A percentile compares a stretch with the other conserved stretches of the same genome.
Conservation (phyloP, 352 stramenopile species). For the Halophytophthora polymorphica region DNA sequence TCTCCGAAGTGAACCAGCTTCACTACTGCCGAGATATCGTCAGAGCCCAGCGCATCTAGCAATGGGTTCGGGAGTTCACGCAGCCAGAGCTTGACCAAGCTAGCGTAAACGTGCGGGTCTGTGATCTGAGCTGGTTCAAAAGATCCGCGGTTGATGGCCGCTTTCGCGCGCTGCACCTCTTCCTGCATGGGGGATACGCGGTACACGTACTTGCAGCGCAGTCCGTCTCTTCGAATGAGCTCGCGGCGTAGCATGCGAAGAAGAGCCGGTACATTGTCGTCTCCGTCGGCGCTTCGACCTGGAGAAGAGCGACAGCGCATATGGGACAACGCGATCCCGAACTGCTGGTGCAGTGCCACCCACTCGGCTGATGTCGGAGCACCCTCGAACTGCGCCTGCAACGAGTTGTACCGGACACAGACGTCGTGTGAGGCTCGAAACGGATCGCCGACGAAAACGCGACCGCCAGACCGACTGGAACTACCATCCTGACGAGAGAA, state of each 20-base stretch:
- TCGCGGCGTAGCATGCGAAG: conserved; percentile 56
- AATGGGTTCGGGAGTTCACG: conserved; percentile 48
- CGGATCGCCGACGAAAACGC: conserved; percentile 45
- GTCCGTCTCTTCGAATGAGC: conserved; percentile 37
- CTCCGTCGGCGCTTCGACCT: conserved; percentile 7
- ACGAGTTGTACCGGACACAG: conserved; percentile 56
- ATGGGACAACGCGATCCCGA: conserved; percentile 42
- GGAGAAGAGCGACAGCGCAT: conserved; percentile 31
- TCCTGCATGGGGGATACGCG: conserved; percentile 44
- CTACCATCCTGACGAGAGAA: conserved; percentile 3
- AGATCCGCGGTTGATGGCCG: conserved; percentile 40
- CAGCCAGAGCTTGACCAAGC: conserved; percentile 64
- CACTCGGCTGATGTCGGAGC: conserved; percentile 27
- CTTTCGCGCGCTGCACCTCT: conserved; percentile 37
- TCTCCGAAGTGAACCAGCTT: conserved; percentile 6
- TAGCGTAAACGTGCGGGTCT: conserved; percentile 56
- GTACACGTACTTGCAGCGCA: conserved; percentile 57
- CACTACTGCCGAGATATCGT: conserved; percentile 16
- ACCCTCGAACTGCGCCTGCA: conserved; percentile 52
- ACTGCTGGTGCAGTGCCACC: conserved; percentile 44
- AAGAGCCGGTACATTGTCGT: conserved; percentile 42
- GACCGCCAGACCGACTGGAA: conserved; percentile 8
- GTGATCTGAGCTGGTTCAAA: conserved; percentile 32
- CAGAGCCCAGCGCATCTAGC: conserved; percentile 22
- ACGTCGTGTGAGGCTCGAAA: conserved; percentile 48